Percentiles rank a stretch among this genome's conserved stretches.
Conservation (phyloP, 2,329 filamentous ascomycete genomes). For the Cordyceps farinosa region DNA sequence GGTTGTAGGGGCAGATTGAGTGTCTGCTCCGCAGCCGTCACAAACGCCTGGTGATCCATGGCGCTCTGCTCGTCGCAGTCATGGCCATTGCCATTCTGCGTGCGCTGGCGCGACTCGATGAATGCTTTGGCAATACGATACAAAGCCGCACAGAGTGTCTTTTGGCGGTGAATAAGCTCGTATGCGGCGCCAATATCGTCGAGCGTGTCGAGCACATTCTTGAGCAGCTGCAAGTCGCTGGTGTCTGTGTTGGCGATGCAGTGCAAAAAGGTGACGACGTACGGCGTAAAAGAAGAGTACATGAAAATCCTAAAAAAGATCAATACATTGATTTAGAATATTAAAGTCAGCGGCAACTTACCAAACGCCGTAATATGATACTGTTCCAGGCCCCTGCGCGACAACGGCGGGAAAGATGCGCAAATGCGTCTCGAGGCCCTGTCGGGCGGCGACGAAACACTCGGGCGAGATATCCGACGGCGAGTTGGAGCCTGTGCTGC, state of each 20-base stretch:
- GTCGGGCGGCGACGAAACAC: conserved; percentile 22
- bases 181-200: conserved; percentile 5
- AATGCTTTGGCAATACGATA: conserved; percentile 12
- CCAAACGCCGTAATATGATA: conserved; percentile 24
- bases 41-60: neutral
- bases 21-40: neutral
- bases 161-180: conserved; percentile 10
- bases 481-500: conserved; percentile 19
- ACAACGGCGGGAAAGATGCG: conserved; percentile 19
- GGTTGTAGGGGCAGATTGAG: conserved; percentile 13
- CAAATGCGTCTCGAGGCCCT: conserved; percentile 21
- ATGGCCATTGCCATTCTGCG: neutral
- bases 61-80: neutral
- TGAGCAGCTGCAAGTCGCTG: conserved; percentile 18
- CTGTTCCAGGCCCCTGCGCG: conserved; percentile 16
- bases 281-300: conserved; percentile 24
- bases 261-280: conserved; percentile 23
- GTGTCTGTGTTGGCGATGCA: conserved; percentile 19
- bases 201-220: conserved; percentile 13
- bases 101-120: neutral
- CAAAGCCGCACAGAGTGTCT: conserved; percentile 10
- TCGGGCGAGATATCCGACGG: conserved; percentile 19
- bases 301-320: conserved; percentile 21
- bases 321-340: neutral
- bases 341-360: neutral